These are phyloP conservation scores for Coniochaeta pulveracea DNA, from an alignment of 2,329 filamentous ascomycete genomes.

Conservation along the genomic window DNA sequence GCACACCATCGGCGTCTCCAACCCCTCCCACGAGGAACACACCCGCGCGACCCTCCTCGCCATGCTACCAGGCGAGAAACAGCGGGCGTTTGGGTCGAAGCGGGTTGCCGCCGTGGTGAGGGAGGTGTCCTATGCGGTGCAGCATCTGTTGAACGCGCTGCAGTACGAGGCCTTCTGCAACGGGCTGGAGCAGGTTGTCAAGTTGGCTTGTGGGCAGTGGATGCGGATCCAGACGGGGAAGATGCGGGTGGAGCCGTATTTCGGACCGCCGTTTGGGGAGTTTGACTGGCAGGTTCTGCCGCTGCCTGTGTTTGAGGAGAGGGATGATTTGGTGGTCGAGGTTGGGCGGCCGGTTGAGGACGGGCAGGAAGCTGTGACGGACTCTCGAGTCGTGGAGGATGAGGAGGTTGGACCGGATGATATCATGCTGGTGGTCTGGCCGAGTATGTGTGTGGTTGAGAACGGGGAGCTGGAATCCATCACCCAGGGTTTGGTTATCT, in stretches of 20 bases:
- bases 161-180: constrained; percentile 19
- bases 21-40: constrained; percentile 18
- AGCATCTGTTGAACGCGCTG: constrained; percentile 19
- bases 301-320: constrained; percentile 16
- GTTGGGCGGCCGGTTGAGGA: constrained; percentile 3
- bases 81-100: constrained; percentile 14
- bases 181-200: constrained; percentile 16
- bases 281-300: constrained; percentile 23
- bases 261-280: constrained; percentile 22
- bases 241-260: constrained; percentile 24
- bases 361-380: constrained; percentile 1
- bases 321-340: constrained; percentile 1
- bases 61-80: constrained; percentile 18
- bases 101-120: constrained; percentile 20
- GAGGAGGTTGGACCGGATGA: constrained; percentile 17
- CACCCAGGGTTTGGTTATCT: constrained; percentile 21
- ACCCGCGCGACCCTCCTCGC: constrained; percentile 19
- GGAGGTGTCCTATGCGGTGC: constrained; percentile 22
- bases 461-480: constrained; percentile 20
- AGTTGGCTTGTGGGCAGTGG: constrained; percentile 20
- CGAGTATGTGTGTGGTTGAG: constrained; percentile 21
- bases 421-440: constrained; percentile 22
- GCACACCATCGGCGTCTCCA: constrained; percentile 17
- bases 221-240: constrained; percentile 18
- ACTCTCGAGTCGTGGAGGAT: constrained; percentile 5